Conservation (phyloP, 352 stramenopile species). For the Phytophthora vignae region DNA sequence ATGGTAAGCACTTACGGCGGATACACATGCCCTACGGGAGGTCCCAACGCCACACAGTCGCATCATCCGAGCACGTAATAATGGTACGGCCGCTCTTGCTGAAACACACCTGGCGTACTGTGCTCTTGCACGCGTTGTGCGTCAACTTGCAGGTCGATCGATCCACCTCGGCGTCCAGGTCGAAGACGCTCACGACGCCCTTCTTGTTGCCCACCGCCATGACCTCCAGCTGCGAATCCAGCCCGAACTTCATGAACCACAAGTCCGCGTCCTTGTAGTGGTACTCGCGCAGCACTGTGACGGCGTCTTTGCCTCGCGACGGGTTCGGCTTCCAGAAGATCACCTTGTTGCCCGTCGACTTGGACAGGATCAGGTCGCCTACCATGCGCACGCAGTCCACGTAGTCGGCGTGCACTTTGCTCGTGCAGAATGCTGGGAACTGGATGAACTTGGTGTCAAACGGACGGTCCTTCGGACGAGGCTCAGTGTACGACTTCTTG, state of each 20-base stretch:
- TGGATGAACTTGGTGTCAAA: constrained; percentile 91
- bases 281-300: constrained; percentile 86
- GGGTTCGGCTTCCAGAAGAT: constrained; percentile 94
- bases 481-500: constrained; percentile 76
- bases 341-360: constrained; percentile 89
- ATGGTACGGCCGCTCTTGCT: constrained; percentile 76
- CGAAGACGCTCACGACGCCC: constrained; percentile 80
- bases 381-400: constrained; percentile 91
- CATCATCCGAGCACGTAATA: constrained; percentile 78
- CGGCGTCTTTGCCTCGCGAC: constrained; percentile 78
- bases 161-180: constrained; percentile 77
- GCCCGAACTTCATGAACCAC: constrained; percentile 90
- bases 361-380: constrained; percentile 81
- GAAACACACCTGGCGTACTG: constrained; percentile 82
- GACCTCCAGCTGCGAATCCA: constrained; percentile 78
- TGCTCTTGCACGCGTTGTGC: constrained; percentile 80
- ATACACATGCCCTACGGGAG: constrained; percentile 35
- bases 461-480: constrained; percentile 60
- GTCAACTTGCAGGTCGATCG: constrained; percentile 75
- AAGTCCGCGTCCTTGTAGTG: constrained; percentile 84
- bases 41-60: constrained; percentile 81
- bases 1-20: no score
- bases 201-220: constrained; percentile 88
- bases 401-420: constrained; percentile 92
- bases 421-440: constrained; percentile 92